Percentiles rank a stretch among this genome's conserved stretches.
Conservation (phyloP, 805 yeast genomes). For the Diddensiella transvaalensis region DNA sequence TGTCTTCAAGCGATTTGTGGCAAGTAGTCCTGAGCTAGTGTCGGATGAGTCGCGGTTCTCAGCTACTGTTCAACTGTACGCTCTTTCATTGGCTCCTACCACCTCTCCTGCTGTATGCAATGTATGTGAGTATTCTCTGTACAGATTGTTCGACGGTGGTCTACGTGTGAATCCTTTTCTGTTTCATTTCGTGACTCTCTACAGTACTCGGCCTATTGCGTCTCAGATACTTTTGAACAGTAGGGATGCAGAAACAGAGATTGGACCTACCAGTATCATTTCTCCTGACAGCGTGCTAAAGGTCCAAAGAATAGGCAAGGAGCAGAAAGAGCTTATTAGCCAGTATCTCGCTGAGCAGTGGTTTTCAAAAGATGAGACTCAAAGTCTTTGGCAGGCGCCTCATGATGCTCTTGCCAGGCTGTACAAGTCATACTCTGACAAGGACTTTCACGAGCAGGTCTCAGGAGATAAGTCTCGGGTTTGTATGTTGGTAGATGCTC, state of each 20-base stretch:
- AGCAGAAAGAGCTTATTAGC: not conserved
- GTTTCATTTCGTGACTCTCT: constrained; percentile 11
- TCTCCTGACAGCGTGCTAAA: too few species aligned
- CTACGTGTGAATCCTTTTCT: constrained; percentile 13
- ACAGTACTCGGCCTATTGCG: not conserved
- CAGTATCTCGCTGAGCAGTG: constrained; percentile 6
- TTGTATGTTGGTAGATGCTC: not conserved
- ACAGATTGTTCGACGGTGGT: constrained; percentile 7
- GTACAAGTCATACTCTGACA: not conserved
- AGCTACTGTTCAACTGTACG: not conserved
- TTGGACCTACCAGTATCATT: not conserved
- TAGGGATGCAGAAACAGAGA: not conserved
- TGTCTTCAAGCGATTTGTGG: too few species aligned
- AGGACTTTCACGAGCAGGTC: not conserved
- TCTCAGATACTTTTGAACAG: not conserved
- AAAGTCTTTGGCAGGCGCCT: not conserved
- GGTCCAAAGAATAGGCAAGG: too few species aligned
- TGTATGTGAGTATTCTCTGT: constrained; percentile 6
- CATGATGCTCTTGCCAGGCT: not conserved
- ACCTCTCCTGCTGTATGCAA: not conserved
- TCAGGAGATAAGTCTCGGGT: not conserved
- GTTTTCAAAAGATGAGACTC: constrained; percentile 3
- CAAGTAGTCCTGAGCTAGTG: too few species aligned
- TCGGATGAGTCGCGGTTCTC: not conserved
- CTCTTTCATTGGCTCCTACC: not conserved